phyloP scores from a whole-genome alignment of 768 basidiomycete species.

The Exsudoporus frostii region DNA sequence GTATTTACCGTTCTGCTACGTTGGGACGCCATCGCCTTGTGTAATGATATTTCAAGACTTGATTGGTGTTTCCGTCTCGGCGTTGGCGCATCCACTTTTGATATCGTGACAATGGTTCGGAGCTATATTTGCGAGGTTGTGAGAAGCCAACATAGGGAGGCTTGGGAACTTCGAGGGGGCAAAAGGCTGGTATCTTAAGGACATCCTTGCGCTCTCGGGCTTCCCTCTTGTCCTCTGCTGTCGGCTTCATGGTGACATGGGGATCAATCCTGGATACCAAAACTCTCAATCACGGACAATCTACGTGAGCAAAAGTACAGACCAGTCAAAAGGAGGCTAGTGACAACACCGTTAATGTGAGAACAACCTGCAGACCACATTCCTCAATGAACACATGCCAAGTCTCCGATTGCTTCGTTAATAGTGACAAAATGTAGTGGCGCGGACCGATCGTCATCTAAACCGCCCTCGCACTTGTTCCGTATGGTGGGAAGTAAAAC shows the following conservation, averaged over 20 bases:
- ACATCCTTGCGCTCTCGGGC: conserved; percentile 33
- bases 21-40: conserved; percentile 40
- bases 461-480: conserved; percentile 31
- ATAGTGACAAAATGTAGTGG: conserved; percentile 60
- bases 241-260: conserved; percentile 37
- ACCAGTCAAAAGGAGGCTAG: conserved; percentile 74
- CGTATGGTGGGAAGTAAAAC: conserved; percentile 43
- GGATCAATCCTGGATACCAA: conserved; percentile 52
- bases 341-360: conserved; percentile 1
- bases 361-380: conserved; percentile 5
- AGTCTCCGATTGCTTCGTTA: conserved; percentile 62
- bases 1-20: conserved; percentile 52
- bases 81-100: conserved; percentile 39
- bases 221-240: conserved; percentile 33
- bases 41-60: conserved; percentile 53
- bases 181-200: conserved; percentile 44
- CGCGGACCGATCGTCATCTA: conserved; percentile 44
- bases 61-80: conserved; percentile 16
- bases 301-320: background rate
- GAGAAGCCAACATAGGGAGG: conserved; percentile 44
- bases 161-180: conserved; percentile 31
- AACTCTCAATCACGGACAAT: background rate
- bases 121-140: conserved; percentile 40
- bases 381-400: conserved; percentile 44
- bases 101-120: conserved; percentile 42